A percentile compares a stretch with the other conserved stretches of the same genome.
Conservation (phyloP, 305 asterid genomes). For the Fraxinus sp. region DNA sequence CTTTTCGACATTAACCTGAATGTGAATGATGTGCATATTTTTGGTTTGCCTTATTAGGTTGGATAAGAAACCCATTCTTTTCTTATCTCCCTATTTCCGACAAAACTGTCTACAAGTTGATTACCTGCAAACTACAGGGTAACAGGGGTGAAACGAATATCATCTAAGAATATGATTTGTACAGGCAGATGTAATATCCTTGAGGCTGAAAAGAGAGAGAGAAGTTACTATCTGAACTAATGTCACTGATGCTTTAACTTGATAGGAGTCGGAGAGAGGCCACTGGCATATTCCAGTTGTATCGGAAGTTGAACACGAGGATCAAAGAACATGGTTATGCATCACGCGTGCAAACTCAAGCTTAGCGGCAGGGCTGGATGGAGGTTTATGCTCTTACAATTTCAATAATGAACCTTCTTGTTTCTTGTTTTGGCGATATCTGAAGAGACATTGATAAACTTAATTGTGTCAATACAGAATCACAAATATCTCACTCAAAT, state of each 20-base stretch:
- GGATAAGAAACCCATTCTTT: not conserved
- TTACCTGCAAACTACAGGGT: not conserved
- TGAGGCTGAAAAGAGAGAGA: not conserved
- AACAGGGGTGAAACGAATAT: not conserved
- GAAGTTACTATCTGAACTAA: not conserved
- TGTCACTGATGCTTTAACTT: conserved; percentile 20
- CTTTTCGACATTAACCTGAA: not conserved
- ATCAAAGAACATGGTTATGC: conserved; percentile 69
- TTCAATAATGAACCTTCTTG: not conserved
- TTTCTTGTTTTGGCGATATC: conserved; percentile 2
- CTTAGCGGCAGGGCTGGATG: conserved; percentile 29
- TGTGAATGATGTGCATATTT: not conserved
- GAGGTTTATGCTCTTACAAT: not conserved
- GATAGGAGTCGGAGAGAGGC: conserved; percentile 74
- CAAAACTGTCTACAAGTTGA: not conserved
- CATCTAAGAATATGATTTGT: not conserved
- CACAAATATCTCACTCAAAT: conserved; percentile 20
- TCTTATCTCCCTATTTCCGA: not conserved
- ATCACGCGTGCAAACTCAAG: conserved; percentile 51
- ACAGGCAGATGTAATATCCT: not conserved
- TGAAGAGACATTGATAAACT: not conserved
- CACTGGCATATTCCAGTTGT: conserved; percentile 81
- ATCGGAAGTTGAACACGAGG: conserved; percentile 55
- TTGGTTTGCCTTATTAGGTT: not conserved
- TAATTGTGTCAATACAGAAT: conserved; percentile 30